Percentiles rank a stretch among this genome's conserved stretches.
Conservation (phyloP, 2,329 filamentous ascomycete genomes). For the Aspergillus awamori region DNA sequence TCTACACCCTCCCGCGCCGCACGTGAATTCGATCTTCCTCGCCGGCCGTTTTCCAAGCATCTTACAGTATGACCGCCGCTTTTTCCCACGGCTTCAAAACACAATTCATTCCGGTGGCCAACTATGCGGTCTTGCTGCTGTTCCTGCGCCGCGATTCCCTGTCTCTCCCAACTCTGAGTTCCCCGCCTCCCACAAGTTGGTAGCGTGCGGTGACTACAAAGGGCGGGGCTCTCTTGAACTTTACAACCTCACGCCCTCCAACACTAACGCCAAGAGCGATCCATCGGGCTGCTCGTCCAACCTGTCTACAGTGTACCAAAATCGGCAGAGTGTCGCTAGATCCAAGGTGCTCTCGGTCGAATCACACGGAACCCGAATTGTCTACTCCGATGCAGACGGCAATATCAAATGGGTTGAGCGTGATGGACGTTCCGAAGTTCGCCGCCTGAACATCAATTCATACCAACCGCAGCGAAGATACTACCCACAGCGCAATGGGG, state of each 20-base stretch:
- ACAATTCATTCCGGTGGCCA: slow-evolving; percentile 83
- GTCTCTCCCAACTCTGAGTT: slow-evolving; percentile 40
- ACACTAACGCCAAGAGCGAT: slow-evolving; percentile 30
- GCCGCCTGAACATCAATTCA: slow-evolving; percentile 61
- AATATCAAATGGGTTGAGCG: slow-evolving; percentile 89
- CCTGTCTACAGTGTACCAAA: slow-evolving; percentile 59
- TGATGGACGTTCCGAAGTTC: slow-evolving; percentile 65
- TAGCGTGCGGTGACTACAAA: slow-evolving; percentile 88
- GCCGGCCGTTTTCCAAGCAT: slow-evolving; percentile 87
- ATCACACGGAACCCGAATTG: slow-evolving; percentile 78
- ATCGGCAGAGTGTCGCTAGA: slow-evolving; percentile 78
- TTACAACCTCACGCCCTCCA: slow-evolving; percentile 55
- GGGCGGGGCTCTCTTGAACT: slow-evolving; percentile 86
- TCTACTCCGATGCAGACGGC: slow-evolving; percentile 81
- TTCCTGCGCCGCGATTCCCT: slow-evolving; percentile 61
- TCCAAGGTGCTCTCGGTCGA: slow-evolving; percentile 81
- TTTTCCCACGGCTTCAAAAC: slow-evolving; percentile 74
- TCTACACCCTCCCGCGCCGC: slow-evolving; percentile 68
- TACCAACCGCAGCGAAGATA: slow-evolving; percentile 22
- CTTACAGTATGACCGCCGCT: slow-evolving; percentile 84
- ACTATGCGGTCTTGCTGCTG: slow-evolving; percentile 70
- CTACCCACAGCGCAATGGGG: slow-evolving; percentile 10
- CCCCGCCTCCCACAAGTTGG: slow-evolving; percentile 65
- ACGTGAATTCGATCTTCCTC: slow-evolving; percentile 80
- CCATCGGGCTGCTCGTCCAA: slow-evolving; percentile 31